Percentiles rank a stretch among this genome's conserved stretches.
Evolutionary conservation across 345 rosid genomes (phyloP).

Genomic region (Zanthoxylum bungeanum): DNA sequence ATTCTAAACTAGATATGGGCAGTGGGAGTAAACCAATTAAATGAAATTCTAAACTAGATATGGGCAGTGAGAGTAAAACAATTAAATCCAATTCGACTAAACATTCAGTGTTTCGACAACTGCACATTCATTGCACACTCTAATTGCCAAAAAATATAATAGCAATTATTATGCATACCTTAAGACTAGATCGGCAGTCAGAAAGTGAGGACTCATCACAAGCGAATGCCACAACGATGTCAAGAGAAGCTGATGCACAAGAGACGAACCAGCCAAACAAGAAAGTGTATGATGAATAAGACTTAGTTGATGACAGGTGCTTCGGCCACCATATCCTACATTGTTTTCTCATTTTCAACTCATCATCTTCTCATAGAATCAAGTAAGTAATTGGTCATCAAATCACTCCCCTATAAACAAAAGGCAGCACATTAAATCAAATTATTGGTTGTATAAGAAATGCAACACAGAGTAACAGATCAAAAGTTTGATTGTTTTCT

Average conservation of each 20-base stretch:
- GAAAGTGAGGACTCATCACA: constrained; percentile 35
- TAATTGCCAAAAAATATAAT: neutral
- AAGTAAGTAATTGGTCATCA: neutral
- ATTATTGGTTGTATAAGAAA: too few relatives aligned
- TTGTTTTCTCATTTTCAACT: constrained; percentile 40
- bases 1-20: too few relatives aligned
- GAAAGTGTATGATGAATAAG: constrained; percentile 22
- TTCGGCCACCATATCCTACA: constrained; percentile 57
- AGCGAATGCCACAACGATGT: constrained; percentile 63
- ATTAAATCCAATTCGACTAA: neutral
- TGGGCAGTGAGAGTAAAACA: neutral
- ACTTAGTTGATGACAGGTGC: constrained; percentile 28
- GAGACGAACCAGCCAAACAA: constrained; percentile 77
- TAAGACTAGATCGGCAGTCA: constrained; percentile 31
- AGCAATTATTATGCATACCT: constrained; percentile 34
- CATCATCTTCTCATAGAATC: constrained; percentile 8
- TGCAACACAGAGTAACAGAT: neutral
- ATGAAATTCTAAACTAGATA: too few relatives aligned
- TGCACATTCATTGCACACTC: neutral
- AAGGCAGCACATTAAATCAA: neutral
- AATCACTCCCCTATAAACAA: neutral
- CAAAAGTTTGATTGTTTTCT: neutral
- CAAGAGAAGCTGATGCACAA: constrained; percentile 54
- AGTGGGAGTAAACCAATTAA: too few relatives aligned
- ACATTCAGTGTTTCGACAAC: neutral